Percentiles rank a stretch among this genome's conserved stretches.
Conservation (phyloP, 2,329 filamentous ascomycete genomes). For the Colletotrichum costaricense region DNA sequence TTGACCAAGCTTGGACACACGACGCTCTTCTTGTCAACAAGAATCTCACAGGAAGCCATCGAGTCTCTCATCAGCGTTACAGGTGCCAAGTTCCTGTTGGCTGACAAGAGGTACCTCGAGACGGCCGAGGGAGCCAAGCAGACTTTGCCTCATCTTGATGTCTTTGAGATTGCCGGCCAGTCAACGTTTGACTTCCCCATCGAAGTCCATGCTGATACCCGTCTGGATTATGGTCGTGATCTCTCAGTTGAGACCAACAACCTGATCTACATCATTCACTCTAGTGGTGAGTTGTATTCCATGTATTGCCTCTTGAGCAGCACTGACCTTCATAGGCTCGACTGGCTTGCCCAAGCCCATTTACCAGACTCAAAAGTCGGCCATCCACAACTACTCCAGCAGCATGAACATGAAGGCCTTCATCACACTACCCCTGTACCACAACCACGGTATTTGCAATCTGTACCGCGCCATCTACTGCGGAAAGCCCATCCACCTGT, state of each 20-base stretch:
- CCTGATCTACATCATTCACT: slow-evolving; percentile 48
- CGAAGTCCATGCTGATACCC: slow-evolving; percentile 44
- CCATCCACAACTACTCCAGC: slow-evolving; percentile 58
- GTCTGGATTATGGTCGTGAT: slow-evolving; percentile 46
- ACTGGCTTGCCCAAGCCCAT: slow-evolving; percentile 74
- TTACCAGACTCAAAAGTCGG: slow-evolving; percentile 64
- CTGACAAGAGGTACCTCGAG: slow-evolving; percentile 40
- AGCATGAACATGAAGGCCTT: slow-evolving; percentile 58
- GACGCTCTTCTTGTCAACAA: slow-evolving; percentile 50
- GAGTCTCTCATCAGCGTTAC: slow-evolving; percentile 43
- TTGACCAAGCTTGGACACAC: slow-evolving; percentile 66
- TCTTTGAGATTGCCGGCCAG: slow-evolving; percentile 42
- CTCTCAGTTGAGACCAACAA: slow-evolving; percentile 39
- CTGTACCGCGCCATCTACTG: slow-evolving; percentile 64
- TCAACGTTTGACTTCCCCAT: slow-evolving; percentile 45
- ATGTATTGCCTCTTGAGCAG: background rate
- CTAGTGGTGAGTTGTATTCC: slow-evolving; percentile 40
- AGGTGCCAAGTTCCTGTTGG: slow-evolving; percentile 40
- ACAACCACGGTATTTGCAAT: slow-evolving; percentile 68
- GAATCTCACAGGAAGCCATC: slow-evolving; percentile 46
- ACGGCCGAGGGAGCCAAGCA: slow-evolving; percentile 37
- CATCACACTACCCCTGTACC: slow-evolving; percentile 68
- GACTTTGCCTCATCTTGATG: slow-evolving; percentile 34
- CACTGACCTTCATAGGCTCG: slow-evolving; percentile 52
- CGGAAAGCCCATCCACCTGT: slow-evolving; percentile 61